A percentile compares a stretch with the other conserved stretches of the same genome.
Evolutionary conservation across 2,329 filamentous ascomycete species (phyloP).

Genomic region (Akanthomyces uredinophilus): DNA sequence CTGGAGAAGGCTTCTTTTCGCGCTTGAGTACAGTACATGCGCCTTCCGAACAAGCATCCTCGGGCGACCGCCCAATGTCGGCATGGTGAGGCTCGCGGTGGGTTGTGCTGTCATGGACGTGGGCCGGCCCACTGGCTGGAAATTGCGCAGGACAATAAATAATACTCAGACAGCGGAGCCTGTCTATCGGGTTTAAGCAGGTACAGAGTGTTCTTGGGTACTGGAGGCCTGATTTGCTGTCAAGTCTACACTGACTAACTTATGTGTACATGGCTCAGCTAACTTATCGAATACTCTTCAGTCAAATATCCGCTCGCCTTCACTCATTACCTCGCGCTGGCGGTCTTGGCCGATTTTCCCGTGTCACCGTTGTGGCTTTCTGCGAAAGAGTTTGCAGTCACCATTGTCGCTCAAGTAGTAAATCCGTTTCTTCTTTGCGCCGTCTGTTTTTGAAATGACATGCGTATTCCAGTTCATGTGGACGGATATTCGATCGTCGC

Average conservation of each 20-base stretch:
- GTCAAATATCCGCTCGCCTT: no score
- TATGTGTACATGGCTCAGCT: no score
- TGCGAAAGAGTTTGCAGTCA: background rate
- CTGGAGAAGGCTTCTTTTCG: background rate
- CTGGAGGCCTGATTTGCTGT: no score
- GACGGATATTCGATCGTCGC: background rate
- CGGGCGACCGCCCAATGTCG: background rate
- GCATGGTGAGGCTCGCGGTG: background rate
- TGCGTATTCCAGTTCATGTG: slow-evolving; percentile 1
- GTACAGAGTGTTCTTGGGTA: no score
- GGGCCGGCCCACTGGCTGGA: background rate
- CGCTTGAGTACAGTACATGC: no score
- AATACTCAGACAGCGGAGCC: no score
- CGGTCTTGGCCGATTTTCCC: no score
- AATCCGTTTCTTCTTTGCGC: background rate
- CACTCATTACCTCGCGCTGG: no score
- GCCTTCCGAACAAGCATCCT: background rate
- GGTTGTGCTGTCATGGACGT: background rate
- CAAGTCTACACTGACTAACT: no score
- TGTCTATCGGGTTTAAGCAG: no score
- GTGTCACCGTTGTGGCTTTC: no score
- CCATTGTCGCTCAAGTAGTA: background rate
- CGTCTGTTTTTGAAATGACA: background rate
- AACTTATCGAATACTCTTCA: no score
- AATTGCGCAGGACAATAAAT: background rate